These are phyloP conservation scores for Craspedostauros australis DNA, from an alignment of 108 stramenopile genomes.

Conservation along the genomic window DNA sequence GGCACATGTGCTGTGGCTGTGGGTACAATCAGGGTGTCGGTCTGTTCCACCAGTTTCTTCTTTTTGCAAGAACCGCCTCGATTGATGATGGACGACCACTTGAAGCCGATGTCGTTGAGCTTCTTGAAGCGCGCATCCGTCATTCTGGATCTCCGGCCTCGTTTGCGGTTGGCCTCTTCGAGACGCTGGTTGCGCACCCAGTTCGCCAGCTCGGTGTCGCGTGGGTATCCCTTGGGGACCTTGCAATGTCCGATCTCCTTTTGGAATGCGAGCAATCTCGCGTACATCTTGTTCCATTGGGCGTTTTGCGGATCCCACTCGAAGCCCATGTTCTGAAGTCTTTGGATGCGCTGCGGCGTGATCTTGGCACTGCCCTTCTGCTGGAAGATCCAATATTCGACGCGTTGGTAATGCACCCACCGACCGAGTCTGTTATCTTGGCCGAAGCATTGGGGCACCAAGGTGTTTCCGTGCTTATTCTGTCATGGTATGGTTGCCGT, in stretches of 20 bases:
- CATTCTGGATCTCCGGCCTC: constrained; percentile 39
- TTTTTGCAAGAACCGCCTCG: too few species aligned
- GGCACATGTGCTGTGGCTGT: too few species aligned
- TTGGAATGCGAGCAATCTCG: constrained; percentile 33
- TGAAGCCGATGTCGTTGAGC: constrained; percentile 39
- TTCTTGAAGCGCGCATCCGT: constrained; percentile 36
- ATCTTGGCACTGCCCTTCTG: constrained; percentile 33
- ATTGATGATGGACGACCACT: too few species aligned
- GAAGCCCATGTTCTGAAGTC: constrained; percentile 34
- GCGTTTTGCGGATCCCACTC: constrained; percentile 48
- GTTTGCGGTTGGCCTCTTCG: constrained; percentile 35
- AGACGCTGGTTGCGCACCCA: constrained; percentile 68
- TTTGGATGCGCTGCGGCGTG: constrained; percentile 29
- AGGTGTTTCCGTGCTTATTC: constrained; percentile 15
- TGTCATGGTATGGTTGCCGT: too few species aligned
- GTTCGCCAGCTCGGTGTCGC: constrained; percentile 54
- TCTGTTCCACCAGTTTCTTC: too few species aligned
- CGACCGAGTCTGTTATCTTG: constrained; percentile 27
- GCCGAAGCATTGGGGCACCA: constrained; percentile 34
- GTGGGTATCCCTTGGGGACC: constrained; percentile 57
- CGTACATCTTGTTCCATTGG: constrained; percentile 48
- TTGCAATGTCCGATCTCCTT: constrained; percentile 45
- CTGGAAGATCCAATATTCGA: constrained; percentile 33
- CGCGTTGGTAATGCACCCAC: constrained; percentile 45
- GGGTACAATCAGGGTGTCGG: too few species aligned